Evolutionary conservation across 805 yeast species (phyloP).

Genomic region (Danielia reshetovae): DNA sequence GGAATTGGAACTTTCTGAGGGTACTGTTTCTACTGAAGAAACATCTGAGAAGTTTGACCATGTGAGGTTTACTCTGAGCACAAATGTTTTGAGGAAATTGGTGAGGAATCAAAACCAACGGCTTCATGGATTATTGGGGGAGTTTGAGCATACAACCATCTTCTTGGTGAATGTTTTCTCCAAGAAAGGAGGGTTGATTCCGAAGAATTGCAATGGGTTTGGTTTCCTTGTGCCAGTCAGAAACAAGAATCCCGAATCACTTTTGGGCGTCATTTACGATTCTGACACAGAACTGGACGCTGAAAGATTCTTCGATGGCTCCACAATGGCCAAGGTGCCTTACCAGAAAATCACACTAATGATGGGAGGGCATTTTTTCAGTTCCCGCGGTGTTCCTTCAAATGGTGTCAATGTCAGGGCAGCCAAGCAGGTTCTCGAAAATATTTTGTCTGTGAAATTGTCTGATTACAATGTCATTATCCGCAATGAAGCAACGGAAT

Average conservation of each 20-base stretch:
- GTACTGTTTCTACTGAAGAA: constrained; percentile 5
- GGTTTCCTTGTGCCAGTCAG: constrained; percentile 78
- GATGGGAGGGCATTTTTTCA: constrained; percentile 76
- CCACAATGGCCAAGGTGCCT: constrained; percentile 17
- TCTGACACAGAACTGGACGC: constrained; percentile 69
- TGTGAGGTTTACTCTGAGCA: constrained; percentile 56
- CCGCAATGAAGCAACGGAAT: constrained; percentile 22
- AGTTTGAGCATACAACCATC: constrained; percentile 43
- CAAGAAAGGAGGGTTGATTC: constrained; percentile 32
- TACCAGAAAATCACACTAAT: constrained; percentile 79
- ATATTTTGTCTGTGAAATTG: constrained; percentile 23
- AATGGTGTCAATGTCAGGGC: constrained; percentile 21
- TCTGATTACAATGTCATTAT: constrained; percentile 20
- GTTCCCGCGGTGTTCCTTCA: constrained; percentile 30
- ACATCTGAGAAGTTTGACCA: constrained; percentile 40
- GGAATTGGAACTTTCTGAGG: constrained; percentile 16
- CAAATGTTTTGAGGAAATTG: constrained; percentile 36
- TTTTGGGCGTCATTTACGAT: constrained; percentile 88
- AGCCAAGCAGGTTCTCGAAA: constrained; percentile 22
- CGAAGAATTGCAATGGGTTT: constrained; percentile 56
- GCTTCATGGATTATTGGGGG: constrained; percentile 13
- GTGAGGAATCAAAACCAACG: constrained; percentile 5
- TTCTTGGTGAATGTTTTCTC: constrained; percentile 67
- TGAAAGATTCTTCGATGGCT: constrained; percentile 14
- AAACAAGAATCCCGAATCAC: constrained; percentile 46